These are phyloP conservation scores for Hamigera avellanea DNA, from an alignment of 495 filamentous ascomycete species.

Conservation along the genomic window DNA sequence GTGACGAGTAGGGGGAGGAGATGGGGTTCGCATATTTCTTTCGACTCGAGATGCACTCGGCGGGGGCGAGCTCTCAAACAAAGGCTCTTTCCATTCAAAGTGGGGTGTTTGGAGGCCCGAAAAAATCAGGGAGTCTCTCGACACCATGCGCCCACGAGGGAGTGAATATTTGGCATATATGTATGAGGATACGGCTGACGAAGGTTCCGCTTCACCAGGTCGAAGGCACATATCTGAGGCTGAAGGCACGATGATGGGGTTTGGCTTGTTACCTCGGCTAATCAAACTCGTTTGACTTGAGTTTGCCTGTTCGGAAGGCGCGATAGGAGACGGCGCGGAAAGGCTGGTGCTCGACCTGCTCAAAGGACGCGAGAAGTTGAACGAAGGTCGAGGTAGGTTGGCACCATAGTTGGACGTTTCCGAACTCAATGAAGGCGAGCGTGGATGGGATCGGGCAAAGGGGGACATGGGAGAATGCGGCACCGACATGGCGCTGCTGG, in stretches of 20 bases:
- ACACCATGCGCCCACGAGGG: constrained; percentile 66
- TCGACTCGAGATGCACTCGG: constrained; percentile 23
- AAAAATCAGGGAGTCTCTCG: constrained; percentile 57
- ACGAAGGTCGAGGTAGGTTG: constrained; percentile 58
- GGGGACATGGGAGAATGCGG: constrained; percentile 57
- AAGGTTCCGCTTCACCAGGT: constrained; percentile 21
- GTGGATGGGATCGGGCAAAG: constrained; percentile 37
- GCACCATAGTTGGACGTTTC: constrained; percentile 54
- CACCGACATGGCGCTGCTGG: constrained; percentile 68
- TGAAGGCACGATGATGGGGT: constrained; percentile 26
- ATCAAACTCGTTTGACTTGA: constrained; percentile 10
- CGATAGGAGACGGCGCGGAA: constrained; percentile 25
- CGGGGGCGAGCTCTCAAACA: constrained; percentile 39
- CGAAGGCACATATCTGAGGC: constrained; percentile 9
- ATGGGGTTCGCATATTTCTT: constrained; percentile 24
- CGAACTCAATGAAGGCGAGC: constrained; percentile 75
- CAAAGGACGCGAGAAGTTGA: constrained; percentile 87
- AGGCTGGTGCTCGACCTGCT: constrained; percentile 64
- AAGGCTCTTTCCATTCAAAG: constrained; percentile 50
- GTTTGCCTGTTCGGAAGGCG: constrained; percentile 10
- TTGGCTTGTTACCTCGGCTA: constrained; percentile 25
- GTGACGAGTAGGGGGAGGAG: constrained; percentile 15
- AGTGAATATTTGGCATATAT: constrained; percentile 74
- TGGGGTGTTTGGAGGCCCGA: constrained; percentile 47
- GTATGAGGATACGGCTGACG: constrained; percentile 55